A percentile compares a stretch with the other conserved stretches of the same genome.
Conservation (phyloP, 1,284 basidiomycete species). For the Coriolopsis trogii region DNA sequence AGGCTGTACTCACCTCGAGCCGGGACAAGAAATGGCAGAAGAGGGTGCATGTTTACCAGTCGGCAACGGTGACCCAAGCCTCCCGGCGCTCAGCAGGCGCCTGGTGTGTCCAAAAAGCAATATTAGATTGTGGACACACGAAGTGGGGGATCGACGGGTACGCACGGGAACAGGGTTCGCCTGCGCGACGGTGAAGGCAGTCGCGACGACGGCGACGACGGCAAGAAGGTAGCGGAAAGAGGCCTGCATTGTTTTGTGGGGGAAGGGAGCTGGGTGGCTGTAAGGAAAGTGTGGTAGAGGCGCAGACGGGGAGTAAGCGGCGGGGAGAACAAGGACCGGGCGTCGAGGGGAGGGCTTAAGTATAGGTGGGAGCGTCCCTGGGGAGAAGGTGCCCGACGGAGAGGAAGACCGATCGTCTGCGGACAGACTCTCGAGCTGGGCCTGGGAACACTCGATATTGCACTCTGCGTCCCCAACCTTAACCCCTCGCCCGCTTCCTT, state of each 20-base stretch:
- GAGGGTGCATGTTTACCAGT: slow-evolving; percentile 17
- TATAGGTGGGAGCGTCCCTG: slow-evolving; percentile 15
- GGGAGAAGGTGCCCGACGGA: not conserved
- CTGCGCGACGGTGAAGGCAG: slow-evolving; percentile 19
- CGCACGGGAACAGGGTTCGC: slow-evolving; percentile 19
- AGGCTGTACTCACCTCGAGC: not conserved
- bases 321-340: slow-evolving; percentile 3
- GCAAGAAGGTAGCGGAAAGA: slow-evolving; percentile 20
- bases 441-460: not conserved
- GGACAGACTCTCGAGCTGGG: not conserved
- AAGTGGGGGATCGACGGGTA: not conserved
- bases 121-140: not conserved
- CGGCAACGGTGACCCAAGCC: slow-evolving; percentile 23
- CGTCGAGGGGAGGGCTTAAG: slow-evolving; percentile 12
- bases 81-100: slow-evolving; percentile 20
- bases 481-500: no score
- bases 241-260: slow-evolving; percentile 15
- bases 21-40: slow-evolving; percentile 1
- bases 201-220: slow-evolving; percentile 18
- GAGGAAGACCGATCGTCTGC: not conserved
- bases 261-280: not conserved
- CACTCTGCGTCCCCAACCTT: not conserved
- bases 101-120: not conserved
- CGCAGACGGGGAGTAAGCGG: slow-evolving; percentile 3
- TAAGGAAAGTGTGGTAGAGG: slow-evolving; percentile 1